Base-by-base conservation (phyloP, 352 stramenopile genomes). In the Pythium angustatum region DNA sequence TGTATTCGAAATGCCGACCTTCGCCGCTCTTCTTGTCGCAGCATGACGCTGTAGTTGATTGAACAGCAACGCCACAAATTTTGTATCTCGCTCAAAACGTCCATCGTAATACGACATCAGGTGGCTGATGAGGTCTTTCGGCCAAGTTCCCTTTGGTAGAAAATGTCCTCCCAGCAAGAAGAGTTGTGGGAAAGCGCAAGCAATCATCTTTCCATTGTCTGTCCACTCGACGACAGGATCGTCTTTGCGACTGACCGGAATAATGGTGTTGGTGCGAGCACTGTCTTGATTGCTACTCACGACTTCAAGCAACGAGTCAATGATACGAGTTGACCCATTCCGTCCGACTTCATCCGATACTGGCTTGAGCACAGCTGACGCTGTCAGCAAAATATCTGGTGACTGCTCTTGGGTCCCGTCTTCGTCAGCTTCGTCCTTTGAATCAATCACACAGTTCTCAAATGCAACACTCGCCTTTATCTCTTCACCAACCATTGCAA, bases 31-130 rank as follows among this genome's bases (percentile, higher is more conserved):
- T 27, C 21, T 41, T 6, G 55, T 22, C 10, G 56, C 43, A n/a
- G 43, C 9, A 54, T 63, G 56, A 2, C 56, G 56, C 34, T 63
- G 56, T 17, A 55, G 22, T n/a, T 63, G 56, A 24, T 63, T 63
- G 56, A 63, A 63, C 6, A 63, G 30, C 41, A 63, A 19, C 9
- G 56, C 56, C 1, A 55, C 31, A 2, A 63, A 44, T 12, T 2
- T 21, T 4, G 43, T 55, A 19, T 34, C 22, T 47, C 34, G 28
- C 34, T 63, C 56, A 33, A 63, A 63, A 7, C 56, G 5, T 24
- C 56, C 56, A 17, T 63, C 56, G 27, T 63, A 63, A 17, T 61
- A 61, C 6, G 14, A 3, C 54, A 61, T 49, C 12, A 61, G n/a
- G 22, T 61, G 54, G 12, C n/a, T 21, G 7, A 47, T 41, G 17